Evolutionary conservation across 2,329 filamentous ascomycete genomes (phyloP), one percentile per base, ranked within the genome.

Genomic region (Colletotrichum phormii): DNA sequence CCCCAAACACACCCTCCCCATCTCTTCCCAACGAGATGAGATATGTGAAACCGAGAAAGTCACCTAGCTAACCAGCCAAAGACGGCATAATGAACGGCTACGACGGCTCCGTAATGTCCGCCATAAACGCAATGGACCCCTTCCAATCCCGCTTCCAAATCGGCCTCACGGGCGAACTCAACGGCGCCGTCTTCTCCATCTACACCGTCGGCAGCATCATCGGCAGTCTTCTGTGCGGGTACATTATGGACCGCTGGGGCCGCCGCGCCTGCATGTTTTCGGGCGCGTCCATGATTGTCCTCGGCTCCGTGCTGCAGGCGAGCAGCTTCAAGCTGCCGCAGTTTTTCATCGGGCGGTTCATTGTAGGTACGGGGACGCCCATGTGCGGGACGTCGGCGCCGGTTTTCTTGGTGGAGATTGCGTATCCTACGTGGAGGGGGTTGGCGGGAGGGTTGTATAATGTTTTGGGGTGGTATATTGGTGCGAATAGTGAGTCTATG

Each of bases 191-290:
- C 0, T 71, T 75, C 46, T 73, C 71, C 49, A 76, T 76, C 12
- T 76, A 76, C 63, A 75, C 75, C 5, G 75, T 74, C 8, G 75
- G 75, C n/a, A 72, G 62, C 53, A 72, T 76, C 18, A 12, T 75
- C 15, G 75, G 75, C 1, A 66, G 59, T 46, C 29, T 76, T 4
- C 31, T 49, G 3, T 76, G 75, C 46, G 75, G 75, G 1, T 76
- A 75, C 58, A 63, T 75, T 61, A 76, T 76, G 75, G 74, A 76
- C 46, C 59, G 71, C 53, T 76, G 74, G 74, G 74, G 75, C 1
- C 75, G 75, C 5, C 66, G 75, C 4, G 35, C 68, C 5, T 66
- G 73, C 55, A 76, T 76, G 73, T 76, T 76, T 63, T 53, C 66
- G 22, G 75, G 75, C 4, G 75, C 71, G 2, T 37, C 29, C 18